Base-by-base conservation (phyloP, 805 yeast species). In the Candida maesae region DNA sequence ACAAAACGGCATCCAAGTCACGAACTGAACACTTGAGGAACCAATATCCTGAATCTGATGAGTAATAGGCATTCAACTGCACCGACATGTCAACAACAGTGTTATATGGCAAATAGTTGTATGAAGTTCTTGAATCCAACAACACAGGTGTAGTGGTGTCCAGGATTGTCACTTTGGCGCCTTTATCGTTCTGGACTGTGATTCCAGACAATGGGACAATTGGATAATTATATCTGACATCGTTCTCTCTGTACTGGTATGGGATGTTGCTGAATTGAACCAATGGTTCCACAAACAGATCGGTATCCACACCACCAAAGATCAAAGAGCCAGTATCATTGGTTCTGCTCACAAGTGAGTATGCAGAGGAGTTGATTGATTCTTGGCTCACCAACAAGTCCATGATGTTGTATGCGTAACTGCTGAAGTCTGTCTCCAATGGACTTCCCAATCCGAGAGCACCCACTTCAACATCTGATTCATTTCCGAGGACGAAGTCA, bases 11-110 rank as follows among this genome's bases (percentile, higher is more conserved):
- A 18, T 70, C 59, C 8, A 71, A 50, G 5, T 60, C 51, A 1
- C 68, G 70, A 13, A 81, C 62, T 11, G 71, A 61, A 63, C 93
- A 84, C 43, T 73, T 73, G 12, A 81, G 80, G 13, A 81, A 51
- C 91, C 91, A 84, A 14, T 70, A 65, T 6, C 67, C 53, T 6
- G 66, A 64, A n/a, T 40, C 44, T 4, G 62, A 57, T 3, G 74
- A 69, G 55, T 76, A 84, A 47, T 69, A 74, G 0, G 91, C 91
- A 52, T 80, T 79, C 29, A 81, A 63, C 59, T 84, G 90, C 19
- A 83, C 67, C 0, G 90, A 87, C 23, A 84, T 60, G 49, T 74
- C 76, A 37, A 84, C 67, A 31, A 84, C 64, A 5, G 76, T 56
- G 34, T 73, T 70, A 30, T 71, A 61, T 0, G 91, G 91, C 26